phyloP scores from a whole-genome alignment of 2,329 filamentous ascomycete genomes.

The Alternaria brassicicola region DNA sequence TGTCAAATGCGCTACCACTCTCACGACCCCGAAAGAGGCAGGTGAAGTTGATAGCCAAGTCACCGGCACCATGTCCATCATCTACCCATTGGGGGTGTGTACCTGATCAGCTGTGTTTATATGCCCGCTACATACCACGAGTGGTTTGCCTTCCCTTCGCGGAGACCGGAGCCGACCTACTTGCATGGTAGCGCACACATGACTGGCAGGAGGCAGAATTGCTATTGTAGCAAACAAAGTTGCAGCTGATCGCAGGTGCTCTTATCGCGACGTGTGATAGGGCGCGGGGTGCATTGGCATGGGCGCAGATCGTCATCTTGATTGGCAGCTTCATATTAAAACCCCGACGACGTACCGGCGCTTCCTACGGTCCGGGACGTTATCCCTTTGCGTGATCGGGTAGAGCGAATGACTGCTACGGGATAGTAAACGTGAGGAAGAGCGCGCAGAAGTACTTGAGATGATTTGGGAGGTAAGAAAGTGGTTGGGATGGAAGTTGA shows the following conservation, averaged over 20 bases:
- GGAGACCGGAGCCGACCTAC: conserved; percentile 37
- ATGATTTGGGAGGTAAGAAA: background rate
- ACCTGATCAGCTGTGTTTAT: conserved; percentile 28
- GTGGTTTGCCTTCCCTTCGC: conserved; percentile 35
- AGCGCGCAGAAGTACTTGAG: background rate
- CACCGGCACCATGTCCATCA: conserved; percentile 22
- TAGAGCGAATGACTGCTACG: conserved; percentile 30
- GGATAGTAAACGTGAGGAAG: conserved; percentile 27
- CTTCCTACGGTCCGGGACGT: conserved; percentile 27
- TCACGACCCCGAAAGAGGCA: conserved; percentile 33
- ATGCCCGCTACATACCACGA: conserved; percentile 8
- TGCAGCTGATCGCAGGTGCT: conserved; percentile 27
- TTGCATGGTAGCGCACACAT: conserved; percentile 21
- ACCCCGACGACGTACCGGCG: conserved; percentile 18
- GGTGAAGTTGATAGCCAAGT: conserved; percentile 32
- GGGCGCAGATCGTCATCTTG: conserved; percentile 26
- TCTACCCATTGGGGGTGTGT: conserved; percentile 19
- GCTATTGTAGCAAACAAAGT: conserved; percentile 21
- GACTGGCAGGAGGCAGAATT: conserved; percentile 26
- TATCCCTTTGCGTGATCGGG: conserved; percentile 16
- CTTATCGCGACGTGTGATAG: conserved; percentile 41
- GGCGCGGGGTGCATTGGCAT: conserved; percentile 20
- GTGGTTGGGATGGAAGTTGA: background rate
- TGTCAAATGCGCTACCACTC: conserved; percentile 22
- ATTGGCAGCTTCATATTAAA: conserved; percentile 34